Evolutionary conservation across 2,329 filamentous ascomycete genomes (phyloP), one percentile per base, ranked within the genome.

Genomic region (Thermothelomyces thermophilus): DNA sequence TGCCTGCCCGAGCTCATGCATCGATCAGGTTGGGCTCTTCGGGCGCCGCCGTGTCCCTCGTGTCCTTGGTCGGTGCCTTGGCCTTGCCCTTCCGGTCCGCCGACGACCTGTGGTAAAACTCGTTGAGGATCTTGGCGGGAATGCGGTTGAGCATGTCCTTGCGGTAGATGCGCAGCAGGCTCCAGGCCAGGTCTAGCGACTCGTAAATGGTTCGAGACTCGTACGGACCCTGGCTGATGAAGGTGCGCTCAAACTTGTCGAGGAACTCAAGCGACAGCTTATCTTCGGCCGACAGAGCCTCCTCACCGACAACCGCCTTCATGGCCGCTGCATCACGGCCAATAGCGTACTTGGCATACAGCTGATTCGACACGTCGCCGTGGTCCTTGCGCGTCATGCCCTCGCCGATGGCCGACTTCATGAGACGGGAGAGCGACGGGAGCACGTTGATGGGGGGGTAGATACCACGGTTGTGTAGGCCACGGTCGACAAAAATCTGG

Each of bases 381-480:
- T 98, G 93, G 65, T 98, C 94, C 71, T 88, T 90, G 63, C 93
- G 87, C 22, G 93, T 98, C 79, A 90, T 91, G 58, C 89, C 89
- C 73, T 97, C 90, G 63, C 93, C 93, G 65, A 98, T 98, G 69
- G 93, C 93, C 64, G 93, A 98, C 74, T 98, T 98, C 93, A 98
- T 98, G 67, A 98, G 86, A 82, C 93, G 93, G 20, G 93, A 98
- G 34, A 98, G 85, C 41, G 93, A 98, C 20, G 93, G 93, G 55
- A 98, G 76, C 57, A 98, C 93, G 75, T 98, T 98, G 77, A 98
- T 98, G 17, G 93, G 93, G 46, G 93, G 93, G 77, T 95, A 96
- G 73, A 98, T 84, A 73, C 90, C 91, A 76, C 93, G 93, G 80
- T 98, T 98, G 77, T 90, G 70, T 46, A 98, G 77, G 65, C 86